Base-by-base conservation (phyloP, 2,329 filamentous ascomycete species). In the Trichophyton equinum region DNA sequence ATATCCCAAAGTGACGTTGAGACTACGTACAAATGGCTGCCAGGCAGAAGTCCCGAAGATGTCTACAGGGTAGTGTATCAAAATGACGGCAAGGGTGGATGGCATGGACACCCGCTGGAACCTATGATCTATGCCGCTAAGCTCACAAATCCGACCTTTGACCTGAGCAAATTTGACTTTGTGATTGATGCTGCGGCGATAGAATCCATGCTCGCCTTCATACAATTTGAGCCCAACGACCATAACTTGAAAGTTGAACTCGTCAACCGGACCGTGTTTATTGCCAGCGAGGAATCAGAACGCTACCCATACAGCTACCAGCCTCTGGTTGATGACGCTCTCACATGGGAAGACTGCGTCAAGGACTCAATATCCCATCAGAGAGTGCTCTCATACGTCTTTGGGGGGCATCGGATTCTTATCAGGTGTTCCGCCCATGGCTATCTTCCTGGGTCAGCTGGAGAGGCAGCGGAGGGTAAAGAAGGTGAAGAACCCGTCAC, bases 171-270 rank as follows among this genome's bases (percentile, higher is more conserved):
- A 0, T 65, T 85, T 38, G 81, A 87, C 65, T 65, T 89, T 1
- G 76, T 84, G 36, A 82, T 76, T 0, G 88, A 85, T 62, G 77
- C 77, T 0, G 86, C 79, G 64, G 86, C 83, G 0, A 62, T 88
- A 0, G 81, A 83, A 0, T 85, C 82, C 66, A 76, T 88, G 0
- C 71, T 86, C 15, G 60, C 61, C 38, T 67, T 66, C 18, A 62
- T 60, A 6, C 42, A 59, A 15, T 55, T 51, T 22, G 8, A 33
- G n/a, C 2, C 55, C 11, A 49, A 59, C 36, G 18, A 57, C 4
- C 62, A 64, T 22, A 51, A 40, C 4, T 61, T 63, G 11, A 61
- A 62, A 0, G 77, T 85, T 3, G 80, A 87, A 62, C 68, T 75
- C 0, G 71, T 87, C 1, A 78, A 77, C 1, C 74, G 78, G 1